Percentiles rank a stretch among this genome's conserved stretches.
Evolutionary conservation across 2,329 filamentous ascomycete species (phyloP).

Genomic region (Xylariaceae sp.): DNA sequence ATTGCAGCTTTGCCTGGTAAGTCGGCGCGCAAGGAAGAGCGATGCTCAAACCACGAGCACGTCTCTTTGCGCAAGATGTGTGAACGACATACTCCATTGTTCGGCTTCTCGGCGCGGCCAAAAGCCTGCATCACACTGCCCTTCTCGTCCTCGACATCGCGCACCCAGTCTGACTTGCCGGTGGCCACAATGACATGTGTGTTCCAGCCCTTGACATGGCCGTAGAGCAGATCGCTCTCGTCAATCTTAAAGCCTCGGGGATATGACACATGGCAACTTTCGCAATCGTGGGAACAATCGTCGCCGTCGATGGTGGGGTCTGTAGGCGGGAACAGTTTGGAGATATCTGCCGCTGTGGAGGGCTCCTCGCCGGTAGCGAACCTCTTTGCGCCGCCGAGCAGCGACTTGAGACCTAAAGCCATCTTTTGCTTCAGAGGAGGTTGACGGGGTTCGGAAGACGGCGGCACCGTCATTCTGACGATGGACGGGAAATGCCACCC

Average conservation of each 20-base stretch:
- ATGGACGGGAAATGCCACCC: no score
- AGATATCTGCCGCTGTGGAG: slow-evolving; percentile 25
- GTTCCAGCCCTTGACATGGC: slow-evolving; percentile 78
- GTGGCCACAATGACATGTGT: slow-evolving; percentile 91
- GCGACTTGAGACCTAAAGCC: slow-evolving; percentile 40
- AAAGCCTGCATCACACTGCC: slow-evolving; percentile 80
- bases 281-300: slow-evolving; percentile 84
- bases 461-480: neutral
- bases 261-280: slow-evolving; percentile 72
- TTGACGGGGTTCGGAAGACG: neutral
- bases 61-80: neutral
- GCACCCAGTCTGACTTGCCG: slow-evolving; percentile 92
- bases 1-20: neutral
- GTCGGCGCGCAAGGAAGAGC: neutral
- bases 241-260: slow-evolving; percentile 72
- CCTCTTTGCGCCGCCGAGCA: slow-evolving; percentile 37
- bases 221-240: slow-evolving; percentile 74
- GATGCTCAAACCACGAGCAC: neutral
- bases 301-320: slow-evolving; percentile 78
- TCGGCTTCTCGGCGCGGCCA: slow-evolving; percentile 52
- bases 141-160: slow-evolving; percentile 83
- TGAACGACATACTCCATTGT: slow-evolving; percentile 59
- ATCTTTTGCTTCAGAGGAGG: slow-evolving; percentile 28
- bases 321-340: slow-evolving; percentile 67
- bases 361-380: slow-evolving; percentile 27